Base-by-base conservation (phyloP, 2,329 filamentous ascomycete species). In the Beauveria bassiana region DNA sequence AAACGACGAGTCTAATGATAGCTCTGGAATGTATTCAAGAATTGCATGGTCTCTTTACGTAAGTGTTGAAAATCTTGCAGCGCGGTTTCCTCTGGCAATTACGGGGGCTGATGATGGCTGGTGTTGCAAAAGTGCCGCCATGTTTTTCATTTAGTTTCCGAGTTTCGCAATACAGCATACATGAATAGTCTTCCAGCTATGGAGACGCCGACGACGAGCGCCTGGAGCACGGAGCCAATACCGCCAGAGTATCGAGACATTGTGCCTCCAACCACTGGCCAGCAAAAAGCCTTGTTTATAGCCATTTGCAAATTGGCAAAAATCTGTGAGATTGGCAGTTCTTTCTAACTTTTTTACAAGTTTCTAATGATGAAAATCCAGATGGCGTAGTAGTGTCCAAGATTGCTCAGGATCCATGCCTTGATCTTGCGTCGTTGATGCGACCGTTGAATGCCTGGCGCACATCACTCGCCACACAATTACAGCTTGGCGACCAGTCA, bases 31-130 rank as follows among this genome's bases (percentile, higher is more conserved):
- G 3, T 61, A 55, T n/a, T 43, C 24, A 2, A 43, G 59, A 24
- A 55, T 61, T 20, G 49, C 31, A 7, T 61, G 59, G 59, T 28
- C 28, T 5, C 59, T 61, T 2, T 49, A 61, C 49, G 59, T 61
- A 49, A 61, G 50, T 42, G 9, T 16, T 16, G 20, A 7, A 8
- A 2, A 28, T 1, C 20, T 5, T 22, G 28, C 28, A 20, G 10
- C 26, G 16, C 20, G 31, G 8, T 45, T 22, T 8, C 26, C 22
- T 18, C 5, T 14, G n/a, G 4, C 18, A 10, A 20, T 7, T 9
- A 9, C 14, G 16, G 16, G 16, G 3, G 22, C 22, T 22, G 22
- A 3, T 14, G 22, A 20, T 38, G 6, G 14, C 31, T 43, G 3
- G 40, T 47, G 3, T 12, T 6, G 6, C 16, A 5, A 5, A 31